These are phyloP conservation scores for Perkinsus marinus DNA, from an alignment of 169 alveolate genomes.

Conservation along the genomic window DNA sequence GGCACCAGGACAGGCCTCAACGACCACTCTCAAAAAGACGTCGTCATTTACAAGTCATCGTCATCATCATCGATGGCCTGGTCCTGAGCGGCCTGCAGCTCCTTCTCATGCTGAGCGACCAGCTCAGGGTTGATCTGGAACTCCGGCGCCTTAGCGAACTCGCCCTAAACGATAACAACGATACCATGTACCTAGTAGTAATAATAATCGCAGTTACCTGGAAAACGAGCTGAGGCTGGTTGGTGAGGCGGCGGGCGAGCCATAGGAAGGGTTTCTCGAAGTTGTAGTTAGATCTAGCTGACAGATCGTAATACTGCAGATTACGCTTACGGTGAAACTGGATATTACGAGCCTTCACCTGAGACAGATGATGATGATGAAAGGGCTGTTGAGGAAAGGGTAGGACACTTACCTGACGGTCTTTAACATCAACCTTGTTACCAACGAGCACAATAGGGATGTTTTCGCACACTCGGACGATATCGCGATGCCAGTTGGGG, in stretches of 20 bases:
- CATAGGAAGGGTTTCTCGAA: constrained; percentile 96
- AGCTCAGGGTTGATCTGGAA: constrained; percentile 63
- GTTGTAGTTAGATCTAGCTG: constrained; percentile 94
- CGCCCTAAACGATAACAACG: constrained; percentile 36
- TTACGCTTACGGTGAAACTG: constrained; percentile 94
- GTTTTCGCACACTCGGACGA: constrained; percentile 96
- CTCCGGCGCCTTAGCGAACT: constrained; percentile 81
- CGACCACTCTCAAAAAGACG: background rate
- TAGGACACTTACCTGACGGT: constrained; percentile 82
- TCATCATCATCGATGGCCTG: constrained; percentile 79
- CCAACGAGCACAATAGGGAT: constrained; percentile 97
- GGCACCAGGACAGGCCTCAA: background rate
- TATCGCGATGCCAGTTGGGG: constrained; percentile 97
- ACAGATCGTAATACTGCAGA: constrained; percentile 92
- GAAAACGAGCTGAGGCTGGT: constrained; percentile 63
- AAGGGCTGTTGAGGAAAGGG: constrained; percentile 88
- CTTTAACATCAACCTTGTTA: constrained; percentile 90
- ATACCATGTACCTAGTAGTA: background rate
- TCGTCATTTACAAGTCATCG: constrained; percentile 21
- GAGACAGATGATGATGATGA: constrained; percentile 75
- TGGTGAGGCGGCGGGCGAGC: constrained; percentile 85
- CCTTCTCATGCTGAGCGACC: constrained; percentile 69
- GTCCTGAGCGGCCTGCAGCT: constrained; percentile 72
- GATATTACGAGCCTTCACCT: constrained; percentile 93
- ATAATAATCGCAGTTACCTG: background rate